Base-by-base conservation (phyloP, 78 protist genomes). In the Dictyostelium purpureum region DNA sequence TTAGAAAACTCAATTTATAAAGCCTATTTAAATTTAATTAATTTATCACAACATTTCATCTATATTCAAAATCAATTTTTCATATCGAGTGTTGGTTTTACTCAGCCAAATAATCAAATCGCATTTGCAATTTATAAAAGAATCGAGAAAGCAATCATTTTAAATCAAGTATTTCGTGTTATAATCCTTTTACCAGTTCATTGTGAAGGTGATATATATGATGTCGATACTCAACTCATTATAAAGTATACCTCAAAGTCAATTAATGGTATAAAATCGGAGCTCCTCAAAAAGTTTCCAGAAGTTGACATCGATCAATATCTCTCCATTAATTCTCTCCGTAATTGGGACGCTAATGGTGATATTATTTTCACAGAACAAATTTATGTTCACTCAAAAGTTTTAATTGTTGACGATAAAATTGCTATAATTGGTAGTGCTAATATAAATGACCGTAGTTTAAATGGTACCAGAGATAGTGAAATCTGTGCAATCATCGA, bases 301-400 rank as follows among this genome's bases (percentile, higher is more conserved):
- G 66, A 73, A 16, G 59, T 85, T 6, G 75, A 85, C 12, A 59
- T 85, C 51, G 82, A 85, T 43, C 92, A 85, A 38, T 85, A 85
- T 6, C 38, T 85, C 6, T 40, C 82, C 0, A 54, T 85, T 21
- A 66, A 85, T 14, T 85, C 92, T 1, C 37, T 85, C 2, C 16
- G 92, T 24, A 74, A 52, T 45, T 85, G 92, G 92, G 66, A 77
- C 21, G 45, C 45, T 47, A 73, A 70, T 73, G 76, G 70, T 14
- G 92, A 85, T 31, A 56, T 73, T 10, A 59, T 85, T 5, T 85
- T 85, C 65, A 90, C 94, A 1, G 96, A 94, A 67, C 96, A 67
- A 38, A 54, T 96, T 47, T 97, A 97, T 69, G 96, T 97, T 21
- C 98, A 97, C 79, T 51, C 94, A 70, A 97, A 97, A 94, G 47